Evolutionary conservation across 139 green algal species (phyloP).

Genomic region (Asterochloris erici): DNA sequence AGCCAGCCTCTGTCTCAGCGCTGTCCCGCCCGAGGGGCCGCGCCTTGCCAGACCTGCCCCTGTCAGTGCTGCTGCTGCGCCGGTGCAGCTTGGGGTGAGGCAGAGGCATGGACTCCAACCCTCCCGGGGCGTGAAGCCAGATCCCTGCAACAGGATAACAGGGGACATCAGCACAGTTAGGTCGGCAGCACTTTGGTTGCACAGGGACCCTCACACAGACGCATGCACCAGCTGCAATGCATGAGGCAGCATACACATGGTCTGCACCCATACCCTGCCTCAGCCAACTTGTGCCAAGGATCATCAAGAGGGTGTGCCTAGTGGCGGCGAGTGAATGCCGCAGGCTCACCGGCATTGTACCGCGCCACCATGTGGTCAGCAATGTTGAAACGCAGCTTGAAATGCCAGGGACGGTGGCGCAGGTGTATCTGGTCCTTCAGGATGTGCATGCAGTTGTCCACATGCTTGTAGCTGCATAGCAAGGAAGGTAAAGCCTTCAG

Average conservation of each 20-base stretch:
- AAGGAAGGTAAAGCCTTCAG: background rate
- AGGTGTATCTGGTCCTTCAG: conserved; percentile 3
- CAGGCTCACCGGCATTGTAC: conserved; percentile 12
- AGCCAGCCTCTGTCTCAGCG: background rate
- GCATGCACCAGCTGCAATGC: background rate
- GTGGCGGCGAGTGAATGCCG: background rate
- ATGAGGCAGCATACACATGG: background rate
- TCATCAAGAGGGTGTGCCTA: conserved; percentile 2
- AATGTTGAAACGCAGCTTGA: conserved; percentile 13
- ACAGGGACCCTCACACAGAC: background rate
- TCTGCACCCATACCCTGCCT: background rate
- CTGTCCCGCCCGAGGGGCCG: conserved; percentile 1
- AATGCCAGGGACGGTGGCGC: conserved; percentile 14
- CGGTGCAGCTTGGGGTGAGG: background rate
- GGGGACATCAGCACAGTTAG: too few relatives aligned
- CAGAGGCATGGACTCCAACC: conserved; percentile 10
- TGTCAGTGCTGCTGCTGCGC: conserved; percentile 1
- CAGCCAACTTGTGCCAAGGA: background rate
- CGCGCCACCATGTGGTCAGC: conserved; percentile 16
- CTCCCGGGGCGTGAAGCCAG: conserved; percentile 12
- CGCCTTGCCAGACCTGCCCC: background rate
- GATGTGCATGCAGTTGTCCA: conserved; percentile 17
- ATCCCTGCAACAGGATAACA: background rate
- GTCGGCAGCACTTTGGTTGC: background rate
- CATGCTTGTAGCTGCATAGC: conserved; percentile 22